These are phyloP conservation scores for Phtheirospermum japonicum DNA, from an alignment of 257 asterid species.

Conservation along the genomic window DNA sequence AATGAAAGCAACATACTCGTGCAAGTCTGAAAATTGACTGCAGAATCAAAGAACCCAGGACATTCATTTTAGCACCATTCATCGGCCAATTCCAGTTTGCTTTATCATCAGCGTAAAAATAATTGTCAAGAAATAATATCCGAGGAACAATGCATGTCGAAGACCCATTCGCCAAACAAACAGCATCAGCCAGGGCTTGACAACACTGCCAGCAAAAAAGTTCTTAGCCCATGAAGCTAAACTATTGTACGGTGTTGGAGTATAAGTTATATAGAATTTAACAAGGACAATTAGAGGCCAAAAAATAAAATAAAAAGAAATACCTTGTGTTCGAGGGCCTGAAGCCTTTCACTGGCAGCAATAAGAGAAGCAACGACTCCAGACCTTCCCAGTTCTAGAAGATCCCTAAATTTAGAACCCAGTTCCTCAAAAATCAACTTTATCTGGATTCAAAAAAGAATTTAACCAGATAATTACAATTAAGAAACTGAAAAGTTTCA, in stretches of 20 bases:
- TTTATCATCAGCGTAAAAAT: constrained; percentile 52
- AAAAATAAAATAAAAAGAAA: constrained; percentile 10
- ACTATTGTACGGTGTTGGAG: not conserved
- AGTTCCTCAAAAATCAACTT: constrained; percentile 73
- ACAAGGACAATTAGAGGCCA: constrained; percentile 16
- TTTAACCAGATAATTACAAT: constrained; percentile 17
- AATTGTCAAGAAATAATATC: constrained; percentile 72
- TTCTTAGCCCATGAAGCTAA: not conserved
- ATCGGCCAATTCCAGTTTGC: constrained; percentile 79
- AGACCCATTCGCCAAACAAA: constrained; percentile 52
- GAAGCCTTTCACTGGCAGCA: constrained; percentile 81
- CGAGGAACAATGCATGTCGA: constrained; percentile 61
- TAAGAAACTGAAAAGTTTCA: no score
- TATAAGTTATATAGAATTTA: constrained; percentile 4
- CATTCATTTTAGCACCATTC: constrained; percentile 62
- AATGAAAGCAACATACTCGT: constrained; percentile 50
- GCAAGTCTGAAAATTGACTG: constrained; percentile 75
- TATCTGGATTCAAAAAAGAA: constrained; percentile 45
- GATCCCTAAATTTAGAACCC: constrained; percentile 62
- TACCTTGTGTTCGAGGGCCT: constrained; percentile 62
- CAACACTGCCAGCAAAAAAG: constrained; percentile 58
- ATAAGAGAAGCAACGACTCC: constrained; percentile 92
- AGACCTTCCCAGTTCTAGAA: constrained; percentile 72
- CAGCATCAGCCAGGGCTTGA: constrained; percentile 84
- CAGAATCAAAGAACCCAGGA: constrained; percentile 83